Evolutionary conservation across 73 alveolate species (phyloP).

Genomic region (Urostyla sp.): DNA sequence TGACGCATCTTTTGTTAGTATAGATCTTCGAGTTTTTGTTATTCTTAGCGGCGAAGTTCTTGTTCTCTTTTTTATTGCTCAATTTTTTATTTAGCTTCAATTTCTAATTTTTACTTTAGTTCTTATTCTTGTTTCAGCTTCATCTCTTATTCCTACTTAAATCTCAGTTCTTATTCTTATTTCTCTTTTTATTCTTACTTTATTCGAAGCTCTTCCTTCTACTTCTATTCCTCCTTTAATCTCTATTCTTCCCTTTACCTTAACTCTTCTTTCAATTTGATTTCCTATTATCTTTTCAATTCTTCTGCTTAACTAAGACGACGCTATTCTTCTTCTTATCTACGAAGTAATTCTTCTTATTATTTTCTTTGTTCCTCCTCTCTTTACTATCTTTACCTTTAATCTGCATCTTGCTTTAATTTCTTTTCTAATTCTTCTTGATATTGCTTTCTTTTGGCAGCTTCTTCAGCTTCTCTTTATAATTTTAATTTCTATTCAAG

Average conservation of each 20-base stretch:
- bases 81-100: not conserved
- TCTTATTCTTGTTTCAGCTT: not conserved
- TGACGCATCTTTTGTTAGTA: no score
- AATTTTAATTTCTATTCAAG: not conserved
- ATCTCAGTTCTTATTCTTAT: not conserved
- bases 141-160: not conserved
- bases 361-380: not conserved
- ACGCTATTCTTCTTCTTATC: conserved; percentile 5
- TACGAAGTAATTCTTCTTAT: not conserved
- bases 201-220: conserved; percentile 10
- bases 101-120: not conserved
- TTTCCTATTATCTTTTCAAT: not conserved
- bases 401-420: not conserved
- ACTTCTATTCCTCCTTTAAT: not conserved
- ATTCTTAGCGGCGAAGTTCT: no score
- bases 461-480: not conserved
- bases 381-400: not conserved
- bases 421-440: not conserved
- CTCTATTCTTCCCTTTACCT: conserved; percentile 17
- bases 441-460: not conserved
- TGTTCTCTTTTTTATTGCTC: not conserved
- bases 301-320: not conserved
- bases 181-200: not conserved
- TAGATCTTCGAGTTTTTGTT: no score
- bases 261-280: not conserved